These are phyloP conservation scores for Aspergillus bertholletiae DNA, from an alignment of 495 filamentous ascomycete species.

Conservation along the genomic window DNA sequence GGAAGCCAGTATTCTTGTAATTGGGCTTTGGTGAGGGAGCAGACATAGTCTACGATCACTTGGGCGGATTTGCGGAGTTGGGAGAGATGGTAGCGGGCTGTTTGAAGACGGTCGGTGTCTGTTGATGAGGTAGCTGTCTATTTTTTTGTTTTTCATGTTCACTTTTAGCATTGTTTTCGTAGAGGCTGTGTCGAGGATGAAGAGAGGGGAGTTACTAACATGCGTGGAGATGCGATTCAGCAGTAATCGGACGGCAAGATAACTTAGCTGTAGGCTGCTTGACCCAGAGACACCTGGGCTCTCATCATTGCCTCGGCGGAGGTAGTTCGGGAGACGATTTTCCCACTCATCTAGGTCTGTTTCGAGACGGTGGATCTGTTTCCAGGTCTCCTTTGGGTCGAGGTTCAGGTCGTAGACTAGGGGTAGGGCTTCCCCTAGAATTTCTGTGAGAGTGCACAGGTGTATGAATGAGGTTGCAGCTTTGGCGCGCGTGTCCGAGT, in stretches of 20 bases:
- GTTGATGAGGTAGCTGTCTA: constrained; percentile 12
- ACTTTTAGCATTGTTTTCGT: background rate
- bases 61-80: constrained; percentile 24
- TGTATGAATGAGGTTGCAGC: constrained; percentile 24
- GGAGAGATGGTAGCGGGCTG: constrained; percentile 19
- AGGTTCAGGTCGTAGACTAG: constrained; percentile 25
- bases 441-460: constrained; percentile 31
- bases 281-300: constrained; percentile 19
- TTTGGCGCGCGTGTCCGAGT: constrained; percentile 9
- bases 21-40: constrained; percentile 12
- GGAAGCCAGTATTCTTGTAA: constrained; percentile 28
- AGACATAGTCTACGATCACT: constrained; percentile 23
- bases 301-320: constrained; percentile 13
- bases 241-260: constrained; percentile 26
- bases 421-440: constrained; percentile 34
- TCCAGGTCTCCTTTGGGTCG: constrained; percentile 16
- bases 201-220: background rate
- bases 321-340: constrained; percentile 14
- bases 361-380: constrained; percentile 17
- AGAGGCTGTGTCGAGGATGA: background rate
- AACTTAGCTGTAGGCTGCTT: constrained; percentile 29
- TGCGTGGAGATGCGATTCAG: constrained; percentile 27
- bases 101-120: constrained; percentile 7
- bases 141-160: background rate
- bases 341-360: constrained; percentile 26